Base-by-base conservation (phyloP, 441 rosid species). In the Pelargonium myrrhifolium region DNA sequence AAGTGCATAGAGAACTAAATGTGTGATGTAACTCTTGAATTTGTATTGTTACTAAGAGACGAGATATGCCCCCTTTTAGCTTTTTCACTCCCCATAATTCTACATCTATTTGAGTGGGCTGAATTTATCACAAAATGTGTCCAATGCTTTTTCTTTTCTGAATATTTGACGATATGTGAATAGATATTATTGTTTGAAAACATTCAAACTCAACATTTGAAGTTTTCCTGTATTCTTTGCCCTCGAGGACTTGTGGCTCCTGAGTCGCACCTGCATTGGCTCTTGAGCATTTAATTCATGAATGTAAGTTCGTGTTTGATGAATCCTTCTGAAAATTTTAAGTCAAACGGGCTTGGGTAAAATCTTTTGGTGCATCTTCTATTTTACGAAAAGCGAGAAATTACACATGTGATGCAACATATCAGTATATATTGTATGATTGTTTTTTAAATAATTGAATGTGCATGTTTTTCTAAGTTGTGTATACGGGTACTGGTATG, bases 401-500 rank as follows among this genome's bases (percentile, higher is more conserved):
- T 42, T 3, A 12, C 2, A 42, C 1, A 14, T 42, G 47, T 42
- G 47, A 42, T 42, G 47, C 47, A 42, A 9, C 14, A 3, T 42
- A 9, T 42, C 4, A 42, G 47, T 42, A 42, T 9, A 42, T 42
- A 12, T 1, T 42, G 39, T 35, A 6, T 6, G 7, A 35, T 35
- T 35, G 39, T 35, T 35, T 35, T n/a, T 35, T 35, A 6, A 35
- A 35, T 35, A 35, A 35, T 35, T 35, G 39, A 35, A 35, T 35
- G 39, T 55, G 26, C 26, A 21, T 9, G 1, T 18, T 2, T 62
- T 59, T 68, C 37, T 24, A 65, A 28, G 42, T 56, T 62, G 66
- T 35, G 67, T 63, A 42, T 63, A 35, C 70, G 59, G 22, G 35
- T 74, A 56, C 6, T 45, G 31, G 20, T 70, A 14, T 71, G 37